Base-by-base conservation (phyloP, 2,329 filamentous ascomycete genomes). In the Colletotrichum destructivum region DNA sequence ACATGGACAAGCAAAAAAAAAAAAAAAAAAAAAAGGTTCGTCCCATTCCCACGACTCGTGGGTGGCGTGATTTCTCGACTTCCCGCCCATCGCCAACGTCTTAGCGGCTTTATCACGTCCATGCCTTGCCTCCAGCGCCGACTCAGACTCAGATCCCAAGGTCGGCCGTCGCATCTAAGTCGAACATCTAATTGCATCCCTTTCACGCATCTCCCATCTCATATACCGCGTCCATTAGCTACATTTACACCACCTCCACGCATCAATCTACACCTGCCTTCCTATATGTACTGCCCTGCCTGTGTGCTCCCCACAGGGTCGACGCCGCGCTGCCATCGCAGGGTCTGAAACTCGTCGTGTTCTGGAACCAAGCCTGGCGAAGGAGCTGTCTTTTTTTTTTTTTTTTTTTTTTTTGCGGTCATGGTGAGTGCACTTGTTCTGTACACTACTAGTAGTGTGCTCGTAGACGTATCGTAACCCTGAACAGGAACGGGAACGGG, bases 11-110 rank as follows among this genome's bases (percentile, higher is more conserved):
- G 3, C 26, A 3, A 26, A 26, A 26, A 26, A 26, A 26, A 26
- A 26, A 26, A 26, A 26, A 26, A 26, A 26, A 26, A 26, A 26
- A 26, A 26, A 67, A 68, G 68, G 69, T 71, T 71, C 64, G 69
- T 71, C 69, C 64, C 69, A 62, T 62, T 62, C 46, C 23, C 69
- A 47, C 69, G 69, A 71, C 69, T 71, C 69, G 64, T 21, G 57
- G 16, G 52, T 71, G 69, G 69, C 69, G 69, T 71, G 69, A 71
- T 68, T 63, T 59, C n/a, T 40, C 51, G 54, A 68, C 21, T 66
- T 47, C 55, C 63, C 42, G 26, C 4, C 51, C 55, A 49, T 66
- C 26, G 67, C 55, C 62, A 62, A 69, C 54, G 40, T 54, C 67
- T 60, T 69, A 66, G 62, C 55, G 47, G 54, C 54, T 60, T 61